phyloP scores from a whole-genome alignment of 2,329 filamentous ascomycete species.

The Penicillium hesseltinei region DNA sequence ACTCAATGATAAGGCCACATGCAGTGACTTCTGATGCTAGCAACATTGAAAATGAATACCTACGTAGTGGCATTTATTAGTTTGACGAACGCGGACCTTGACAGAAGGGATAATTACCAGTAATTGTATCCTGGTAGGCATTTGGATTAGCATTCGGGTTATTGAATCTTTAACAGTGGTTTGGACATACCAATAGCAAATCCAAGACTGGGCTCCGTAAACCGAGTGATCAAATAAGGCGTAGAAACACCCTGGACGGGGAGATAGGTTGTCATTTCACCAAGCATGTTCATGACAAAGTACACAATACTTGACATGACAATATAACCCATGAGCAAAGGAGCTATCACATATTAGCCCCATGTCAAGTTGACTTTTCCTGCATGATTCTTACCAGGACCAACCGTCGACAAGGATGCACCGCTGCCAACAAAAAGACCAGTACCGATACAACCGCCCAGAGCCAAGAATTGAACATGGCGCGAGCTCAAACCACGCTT shows the following conservation, averaged over 20 bases:
- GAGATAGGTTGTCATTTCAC: constrained; percentile 59
- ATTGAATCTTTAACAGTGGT: too few species aligned
- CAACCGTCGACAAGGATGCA: constrained; percentile 47
- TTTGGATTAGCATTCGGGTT: constrained; percentile 1
- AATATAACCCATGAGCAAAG: constrained; percentile 40
- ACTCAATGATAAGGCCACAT: constrained; percentile 47
- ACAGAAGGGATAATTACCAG: constrained; percentile 11
- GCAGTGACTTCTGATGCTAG: constrained; percentile 50
- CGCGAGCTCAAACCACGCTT: constrained; percentile 28
- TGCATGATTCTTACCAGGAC: constrained; percentile 35
- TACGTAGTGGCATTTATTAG: constrained; percentile 32
- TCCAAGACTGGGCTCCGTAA: constrained; percentile 57
- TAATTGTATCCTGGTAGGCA: constrained; percentile 22
- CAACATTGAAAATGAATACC: constrained; percentile 50
- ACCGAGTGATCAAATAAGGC: constrained; percentile 55
- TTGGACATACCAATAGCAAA: constrained; percentile 45
- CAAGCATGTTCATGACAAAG: constrained; percentile 47
- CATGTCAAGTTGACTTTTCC: neutral
- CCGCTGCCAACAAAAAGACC: constrained; percentile 56
- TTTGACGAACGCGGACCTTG: too few species aligned
- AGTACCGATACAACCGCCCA: constrained; percentile 46
- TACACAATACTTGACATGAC: constrained; percentile 40
- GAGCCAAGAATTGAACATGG: constrained; percentile 32
- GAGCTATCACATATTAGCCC: constrained; percentile 20
- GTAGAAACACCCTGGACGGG: constrained; percentile 54